phyloP scores from a whole-genome alignment of 768 basidiomycete species.

The Rickenella mellea region DNA sequence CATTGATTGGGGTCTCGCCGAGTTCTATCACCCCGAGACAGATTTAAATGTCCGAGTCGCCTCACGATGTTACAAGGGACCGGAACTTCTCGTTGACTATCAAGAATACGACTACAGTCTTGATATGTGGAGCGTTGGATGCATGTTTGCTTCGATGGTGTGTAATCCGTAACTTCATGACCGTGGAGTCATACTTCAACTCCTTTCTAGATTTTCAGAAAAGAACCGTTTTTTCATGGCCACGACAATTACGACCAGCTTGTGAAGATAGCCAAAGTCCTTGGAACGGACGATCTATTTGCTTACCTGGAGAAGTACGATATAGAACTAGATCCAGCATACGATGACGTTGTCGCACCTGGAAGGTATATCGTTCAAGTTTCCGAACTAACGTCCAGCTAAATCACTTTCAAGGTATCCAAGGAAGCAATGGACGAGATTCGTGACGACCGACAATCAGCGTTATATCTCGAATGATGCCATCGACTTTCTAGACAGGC shows the following conservation, averaged over 20 bases:
- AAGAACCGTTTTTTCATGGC: slow-evolving; percentile 98
- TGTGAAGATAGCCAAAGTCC: slow-evolving; percentile 95
- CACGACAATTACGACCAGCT: slow-evolving; percentile 98
- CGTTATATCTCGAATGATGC: slow-evolving; percentile 95
- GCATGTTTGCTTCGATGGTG: slow-evolving; percentile 99
- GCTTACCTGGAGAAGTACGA: slow-evolving; percentile 91
- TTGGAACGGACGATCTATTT: slow-evolving; percentile 93
- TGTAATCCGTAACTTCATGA: slow-evolving; percentile 14
- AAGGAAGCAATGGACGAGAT: slow-evolving; percentile 90
- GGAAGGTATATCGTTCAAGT: slow-evolving; percentile 17
- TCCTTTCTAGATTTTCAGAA: slow-evolving; percentile 79
- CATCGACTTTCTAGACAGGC: slow-evolving; percentile 91
- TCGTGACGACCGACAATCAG: slow-evolving; percentile 93
- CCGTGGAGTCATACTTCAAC: not conserved
- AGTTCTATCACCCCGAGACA: slow-evolving; percentile 96
- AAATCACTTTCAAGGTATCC: slow-evolving; percentile 52
- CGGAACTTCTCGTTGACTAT: slow-evolving; percentile 93
- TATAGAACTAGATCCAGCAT: slow-evolving; percentile 91
- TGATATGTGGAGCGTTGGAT: slow-evolving; percentile 98
- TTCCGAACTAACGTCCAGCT: slow-evolving; percentile 2
- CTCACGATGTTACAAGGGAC: slow-evolving; percentile 96
- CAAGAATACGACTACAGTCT: slow-evolving; percentile 97
- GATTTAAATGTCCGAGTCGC: slow-evolving; percentile 98
- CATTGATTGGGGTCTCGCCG: slow-evolving; percentile 98
- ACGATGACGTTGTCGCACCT: slow-evolving; percentile 90